Conservation (phyloP, 352 stramenopile species). For the Globisporangium solare region DNA sequence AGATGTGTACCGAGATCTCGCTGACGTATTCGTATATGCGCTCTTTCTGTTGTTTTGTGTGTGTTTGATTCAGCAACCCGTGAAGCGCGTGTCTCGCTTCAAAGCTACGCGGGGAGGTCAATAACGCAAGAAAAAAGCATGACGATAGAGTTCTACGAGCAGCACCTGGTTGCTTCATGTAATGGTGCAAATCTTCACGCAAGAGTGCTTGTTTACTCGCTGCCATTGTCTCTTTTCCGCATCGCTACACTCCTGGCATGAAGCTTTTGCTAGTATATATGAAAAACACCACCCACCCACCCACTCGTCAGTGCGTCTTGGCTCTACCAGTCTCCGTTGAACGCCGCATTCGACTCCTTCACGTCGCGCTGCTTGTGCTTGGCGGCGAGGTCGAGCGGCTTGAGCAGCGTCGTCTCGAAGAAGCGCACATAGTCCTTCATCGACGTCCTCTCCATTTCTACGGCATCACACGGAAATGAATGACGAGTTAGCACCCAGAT, state of each 20-base stretch:
- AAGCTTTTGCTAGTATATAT: no score
- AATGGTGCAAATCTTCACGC: no score
- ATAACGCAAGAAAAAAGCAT: background rate
- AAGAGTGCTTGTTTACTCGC: background rate
- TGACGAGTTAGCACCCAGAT: no score
- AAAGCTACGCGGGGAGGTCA: slow-evolving; percentile 41
- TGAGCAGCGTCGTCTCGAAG: slow-evolving; percentile 72
- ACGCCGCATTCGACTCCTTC: slow-evolving; percentile 64
- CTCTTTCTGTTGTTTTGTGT: background rate
- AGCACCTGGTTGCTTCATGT: no score
- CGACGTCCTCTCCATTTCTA: slow-evolving; percentile 41
- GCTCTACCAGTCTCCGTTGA: slow-evolving; percentile 77
- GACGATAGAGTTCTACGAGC: no score
- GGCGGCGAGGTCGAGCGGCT: slow-evolving; percentile 46
- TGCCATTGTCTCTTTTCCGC: background rate
- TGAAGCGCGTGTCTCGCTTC: slow-evolving; percentile 83
- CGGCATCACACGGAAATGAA: background rate
- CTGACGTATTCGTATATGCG: slow-evolving; percentile 3
- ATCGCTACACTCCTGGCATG: background rate
- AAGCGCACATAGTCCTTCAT: slow-evolving; percentile 72
- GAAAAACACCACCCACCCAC: no score
- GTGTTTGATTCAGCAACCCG: slow-evolving; percentile 51
- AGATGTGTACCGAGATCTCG: background rate
- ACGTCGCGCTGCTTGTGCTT: slow-evolving; percentile 72
- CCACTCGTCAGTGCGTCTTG: background rate